Base-by-base conservation (phyloP, 2,329 filamentous ascomycete genomes). In the Paecilomyces sp. region DNA sequence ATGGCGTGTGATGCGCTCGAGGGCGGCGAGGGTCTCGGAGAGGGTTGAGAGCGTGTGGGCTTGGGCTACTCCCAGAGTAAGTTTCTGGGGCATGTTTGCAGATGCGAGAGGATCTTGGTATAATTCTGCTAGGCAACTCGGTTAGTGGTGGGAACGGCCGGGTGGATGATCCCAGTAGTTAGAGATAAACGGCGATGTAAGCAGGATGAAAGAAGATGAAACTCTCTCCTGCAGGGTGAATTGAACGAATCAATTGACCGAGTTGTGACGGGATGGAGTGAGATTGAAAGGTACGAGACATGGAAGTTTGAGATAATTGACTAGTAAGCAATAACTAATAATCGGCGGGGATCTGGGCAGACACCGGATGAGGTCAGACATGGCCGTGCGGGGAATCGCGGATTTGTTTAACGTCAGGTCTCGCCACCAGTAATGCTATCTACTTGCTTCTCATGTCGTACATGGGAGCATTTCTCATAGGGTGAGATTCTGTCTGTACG, bases 21-120 rank as follows among this genome's bases (percentile, higher is more conserved):
- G 83, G 36, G 87, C 83, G 6, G 75, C 68, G 58, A 96, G 83
- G 0, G 91, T 95, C 34, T 82, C 77, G 25, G 76, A 28, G 15
- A 73, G 68, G 3, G 71, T 71, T 36, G 71, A 63, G 22, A 73
- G 75, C 12, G 79, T 81, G 64, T 76, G 76, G 54, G 77, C 75
- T 67, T 81, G 79, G 33, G 77, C 75, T 60, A 80, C 75, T n/a
- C 74, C 77, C 52, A 80, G 71, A 5, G 70, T 79, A 58, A 80
- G 69, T 24, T 66, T 70, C 62, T 74, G 69, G 12, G 75, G 68
- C 77, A 78, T 79, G 28, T 50, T 68, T 53, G 51, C 12, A 7
- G 15, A 30, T 30, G 51, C 24, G 24, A 53, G 7, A 30, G 18
- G 50, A 53, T n/a, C n/a, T 13, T 22, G 22, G 7, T 22, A 47